Conservation (phyloP, 225 moss, liverwort and hornwort genomes). For the Neckera pumila region DNA sequence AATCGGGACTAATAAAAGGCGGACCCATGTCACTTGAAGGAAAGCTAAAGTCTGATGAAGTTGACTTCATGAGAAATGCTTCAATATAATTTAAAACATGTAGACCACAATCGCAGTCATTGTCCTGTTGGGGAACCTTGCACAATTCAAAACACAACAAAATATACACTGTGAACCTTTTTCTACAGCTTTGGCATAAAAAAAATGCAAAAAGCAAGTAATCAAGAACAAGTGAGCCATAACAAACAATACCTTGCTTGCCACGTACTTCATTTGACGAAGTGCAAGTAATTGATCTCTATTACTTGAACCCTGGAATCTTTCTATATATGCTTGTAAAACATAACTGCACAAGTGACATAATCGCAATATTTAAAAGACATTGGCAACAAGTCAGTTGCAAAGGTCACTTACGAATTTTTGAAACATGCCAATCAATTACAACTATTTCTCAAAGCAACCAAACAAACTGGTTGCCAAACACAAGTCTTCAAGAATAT, state of each 20-base stretch:
- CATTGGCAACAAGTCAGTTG: not conserved
- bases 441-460: not conserved
- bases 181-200: no score
- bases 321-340: not conserved
- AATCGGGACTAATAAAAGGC: not conserved
- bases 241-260: no score
- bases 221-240: no score
- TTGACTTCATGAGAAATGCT: not conserved
- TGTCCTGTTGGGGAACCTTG: no score
- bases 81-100: no score
- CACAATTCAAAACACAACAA: no score
- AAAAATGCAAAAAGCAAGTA: no score
- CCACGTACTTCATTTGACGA: not conserved
- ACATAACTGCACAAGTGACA: not conserved
- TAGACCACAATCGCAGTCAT: no score
- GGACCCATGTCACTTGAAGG: not conserved
- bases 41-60: not conserved
- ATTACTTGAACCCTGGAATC: not conserved
- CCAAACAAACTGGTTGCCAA: rapidly evolving
- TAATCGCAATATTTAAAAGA: not conserved
- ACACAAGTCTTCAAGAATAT: not conserved
- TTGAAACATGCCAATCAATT: not conserved
- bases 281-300: not conserved
- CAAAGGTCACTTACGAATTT: rapidly evolving
- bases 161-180: no score